Conservation (phyloP, 371 early-diverging fungal genomes). For the Batkoa obscura region DNA sequence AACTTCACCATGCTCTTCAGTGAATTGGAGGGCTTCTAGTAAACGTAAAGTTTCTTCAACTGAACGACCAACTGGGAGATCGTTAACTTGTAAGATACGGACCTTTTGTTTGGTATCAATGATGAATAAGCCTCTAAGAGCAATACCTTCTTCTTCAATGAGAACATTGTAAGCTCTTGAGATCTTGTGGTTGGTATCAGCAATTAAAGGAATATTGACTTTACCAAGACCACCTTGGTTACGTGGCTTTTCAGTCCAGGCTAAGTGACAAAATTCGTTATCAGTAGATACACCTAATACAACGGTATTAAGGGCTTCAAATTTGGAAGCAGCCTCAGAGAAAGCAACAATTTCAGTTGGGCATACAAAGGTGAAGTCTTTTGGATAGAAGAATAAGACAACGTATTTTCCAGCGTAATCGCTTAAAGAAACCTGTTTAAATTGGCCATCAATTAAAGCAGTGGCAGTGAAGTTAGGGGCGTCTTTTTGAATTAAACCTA, state of each 20-base stretch:
- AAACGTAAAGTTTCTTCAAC: constrained; percentile 90
- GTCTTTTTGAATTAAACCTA: background rate
- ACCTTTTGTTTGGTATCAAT: constrained; percentile 81
- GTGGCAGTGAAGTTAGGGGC: constrained; percentile 13
- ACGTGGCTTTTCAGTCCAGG: constrained; percentile 52
- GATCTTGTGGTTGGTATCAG: constrained; percentile 47
- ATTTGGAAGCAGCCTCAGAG: constrained; percentile 58
- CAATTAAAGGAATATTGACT: constrained; percentile 19
- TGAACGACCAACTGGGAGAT: constrained; percentile 83
- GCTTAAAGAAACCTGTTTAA: constrained; percentile 9
- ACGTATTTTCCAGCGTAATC: constrained; percentile 12
- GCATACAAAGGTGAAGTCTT: constrained; percentile 35
- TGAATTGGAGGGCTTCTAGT: constrained; percentile 88
- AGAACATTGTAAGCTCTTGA: constrained; percentile 48
- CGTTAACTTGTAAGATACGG: constrained; percentile 50
- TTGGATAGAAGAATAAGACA: constrained; percentile 12
- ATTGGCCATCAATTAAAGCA: constrained; percentile 9
- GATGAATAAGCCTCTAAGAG: constrained; percentile 67
- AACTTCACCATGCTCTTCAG: constrained; percentile 40
- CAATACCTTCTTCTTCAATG: constrained; percentile 31
- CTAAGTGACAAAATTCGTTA: constrained; percentile 33
- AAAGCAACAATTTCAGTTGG: constrained; percentile 86
- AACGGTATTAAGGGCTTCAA: constrained; percentile 24
- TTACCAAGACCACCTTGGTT: constrained; percentile 62
- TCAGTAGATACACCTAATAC: constrained; percentile 27